phyloP scores from a whole-genome alignment of 1,284 basidiomycete genomes.

The Cutaneotrichosporon dermatis region DNA sequence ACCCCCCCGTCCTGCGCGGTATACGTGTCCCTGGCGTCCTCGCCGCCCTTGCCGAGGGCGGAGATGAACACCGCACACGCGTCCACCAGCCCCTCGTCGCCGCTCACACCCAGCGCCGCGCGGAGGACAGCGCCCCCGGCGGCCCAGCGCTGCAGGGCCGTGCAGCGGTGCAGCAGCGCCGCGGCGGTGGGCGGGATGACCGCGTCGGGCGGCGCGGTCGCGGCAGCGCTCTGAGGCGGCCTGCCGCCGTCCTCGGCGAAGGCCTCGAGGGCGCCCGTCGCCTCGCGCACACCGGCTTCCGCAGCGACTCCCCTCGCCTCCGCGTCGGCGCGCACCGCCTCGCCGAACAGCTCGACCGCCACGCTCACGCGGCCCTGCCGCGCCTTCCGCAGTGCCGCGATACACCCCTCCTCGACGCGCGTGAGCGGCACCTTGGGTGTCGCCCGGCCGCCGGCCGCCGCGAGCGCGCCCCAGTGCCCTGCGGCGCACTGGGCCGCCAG shows the following conservation, averaged over 20 bases:
- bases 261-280: too few relatives aligned
- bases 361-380: background rate
- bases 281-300: too few relatives aligned
- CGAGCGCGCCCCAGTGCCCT: conserved; percentile 14
- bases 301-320: too few relatives aligned
- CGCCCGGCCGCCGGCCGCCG: background rate
- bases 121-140: background rate
- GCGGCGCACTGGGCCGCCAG: conserved; percentile 14
- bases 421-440: background rate
- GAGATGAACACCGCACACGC: background rate
- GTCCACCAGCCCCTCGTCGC: background rate
- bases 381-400: background rate
- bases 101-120: background rate
- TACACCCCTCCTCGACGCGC: background rate
- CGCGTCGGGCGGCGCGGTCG: background rate
- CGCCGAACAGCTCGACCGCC: background rate
- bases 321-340: background rate
- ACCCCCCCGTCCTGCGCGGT: background rate
- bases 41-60: background rate
- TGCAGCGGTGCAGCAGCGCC: conserved; percentile 3
- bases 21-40: background rate
- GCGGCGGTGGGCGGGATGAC: conserved; percentile 3
- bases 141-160: conserved; percentile 1
- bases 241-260: too few relatives aligned
- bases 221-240: too few relatives aligned